Conservation (phyloP, 352 stramenopile genomes). For the Pythium phragmitis region DNA sequence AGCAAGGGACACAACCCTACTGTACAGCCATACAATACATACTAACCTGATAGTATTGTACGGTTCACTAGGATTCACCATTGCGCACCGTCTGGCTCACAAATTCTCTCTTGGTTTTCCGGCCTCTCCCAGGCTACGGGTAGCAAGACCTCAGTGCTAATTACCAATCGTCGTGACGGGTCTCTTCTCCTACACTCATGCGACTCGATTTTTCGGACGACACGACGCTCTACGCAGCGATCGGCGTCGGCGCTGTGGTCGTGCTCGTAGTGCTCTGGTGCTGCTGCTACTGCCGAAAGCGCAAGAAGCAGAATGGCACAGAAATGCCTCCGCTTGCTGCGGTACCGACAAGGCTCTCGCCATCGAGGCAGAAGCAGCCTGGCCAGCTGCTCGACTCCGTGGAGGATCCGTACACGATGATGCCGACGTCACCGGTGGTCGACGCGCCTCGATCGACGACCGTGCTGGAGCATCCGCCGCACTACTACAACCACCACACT, state of each 20-base stretch:
- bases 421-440: constrained; percentile 10
- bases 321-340: background rate
- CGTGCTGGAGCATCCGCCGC: background rate
- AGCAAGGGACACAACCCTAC: background rate
- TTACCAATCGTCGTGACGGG: background rate
- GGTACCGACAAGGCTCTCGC: background rate
- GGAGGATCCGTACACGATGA: constrained; percentile 6
- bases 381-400: background rate
- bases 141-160: background rate
- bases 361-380: background rate
- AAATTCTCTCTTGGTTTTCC: no score
- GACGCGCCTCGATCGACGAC: background rate
- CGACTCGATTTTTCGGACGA: constrained; percentile 16
- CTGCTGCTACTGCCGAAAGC: constrained; percentile 12
- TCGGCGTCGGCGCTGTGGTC: constrained; percentile 9
- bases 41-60: no score
- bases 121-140: no score
- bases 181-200: background rate
- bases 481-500: constrained; percentile 1
- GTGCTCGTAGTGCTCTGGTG: constrained; percentile 10
- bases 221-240: constrained; percentile 13
- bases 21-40: no score
- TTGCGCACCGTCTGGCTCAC: no score
- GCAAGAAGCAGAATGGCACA: background rate
- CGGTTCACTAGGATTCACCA: no score